Conservation (phyloP, 176 grass and related monocot species). For the Ananas comosus region DNA sequence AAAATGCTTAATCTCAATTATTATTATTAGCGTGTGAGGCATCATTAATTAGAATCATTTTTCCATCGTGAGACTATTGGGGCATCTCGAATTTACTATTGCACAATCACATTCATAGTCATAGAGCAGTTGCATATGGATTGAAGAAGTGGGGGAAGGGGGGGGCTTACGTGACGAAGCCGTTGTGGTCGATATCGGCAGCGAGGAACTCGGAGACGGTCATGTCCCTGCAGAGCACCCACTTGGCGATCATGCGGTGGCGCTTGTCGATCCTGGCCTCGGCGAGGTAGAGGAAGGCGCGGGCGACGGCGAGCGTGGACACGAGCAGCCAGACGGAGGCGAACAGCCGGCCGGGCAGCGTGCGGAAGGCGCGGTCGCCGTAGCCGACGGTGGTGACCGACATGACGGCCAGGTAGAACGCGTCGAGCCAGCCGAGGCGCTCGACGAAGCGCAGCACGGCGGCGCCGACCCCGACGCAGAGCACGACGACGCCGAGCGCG, state of each 20-base stretch:
- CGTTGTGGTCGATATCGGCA: constrained; percentile 79
- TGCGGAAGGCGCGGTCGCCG: constrained; percentile 64
- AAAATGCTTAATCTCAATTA: too few relatives aligned
- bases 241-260: constrained; percentile 74
- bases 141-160: neutral
- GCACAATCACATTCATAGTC: neutral
- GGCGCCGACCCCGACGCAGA: constrained; percentile 64
- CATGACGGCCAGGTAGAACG: constrained; percentile 83
- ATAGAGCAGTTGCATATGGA: constrained; percentile 3
- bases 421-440: constrained; percentile 58
- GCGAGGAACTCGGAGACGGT: constrained; percentile 79
- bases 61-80: too few relatives aligned
- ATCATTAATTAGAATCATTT: too few relatives aligned
- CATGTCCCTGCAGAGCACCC: constrained; percentile 79
- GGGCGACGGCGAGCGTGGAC: constrained; percentile 72
- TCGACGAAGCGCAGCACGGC: constrained; percentile 62
- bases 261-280: constrained; percentile 97
- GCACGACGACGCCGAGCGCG: constrained; percentile 46
- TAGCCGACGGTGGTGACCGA: constrained; percentile 88
- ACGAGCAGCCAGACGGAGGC: constrained; percentile 75
- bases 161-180: constrained; percentile 84
- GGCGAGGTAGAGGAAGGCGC: constrained; percentile 79
- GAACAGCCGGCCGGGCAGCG: constrained; percentile 57
- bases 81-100: too few relatives aligned
- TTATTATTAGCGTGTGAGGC: too few relatives aligned